Base-by-base conservation (phyloP, 2,329 filamentous ascomycete species). In the Colletotrichum abscissum region DNA sequence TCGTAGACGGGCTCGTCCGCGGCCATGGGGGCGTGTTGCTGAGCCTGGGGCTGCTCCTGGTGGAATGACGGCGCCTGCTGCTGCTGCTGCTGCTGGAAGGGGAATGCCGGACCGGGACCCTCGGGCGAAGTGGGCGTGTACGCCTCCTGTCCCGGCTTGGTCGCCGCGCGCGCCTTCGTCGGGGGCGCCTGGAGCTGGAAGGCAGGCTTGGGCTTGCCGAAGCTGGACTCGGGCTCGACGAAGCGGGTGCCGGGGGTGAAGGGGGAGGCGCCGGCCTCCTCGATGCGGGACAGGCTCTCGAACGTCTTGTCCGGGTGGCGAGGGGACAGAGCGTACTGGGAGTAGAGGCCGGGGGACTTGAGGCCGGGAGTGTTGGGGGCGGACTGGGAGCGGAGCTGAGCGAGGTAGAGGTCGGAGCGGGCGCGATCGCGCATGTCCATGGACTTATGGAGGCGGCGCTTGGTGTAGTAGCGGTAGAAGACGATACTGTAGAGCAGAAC, bases 391-490 rank as follows among this genome's bases (percentile, higher is more conserved):
- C 92, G 92, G 55, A 95, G 90, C 82, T 95, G 93, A 67, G 93
- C 95, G 75, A 98, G 94, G 87, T 98, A 98, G 76, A 99, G 91
- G 82, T 98, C 95, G 74, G 94, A 96, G 75, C 97, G 94, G 76
- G 97, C 97, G 80, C 94, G 93, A 88, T 99, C 97, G 78, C 97
- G 95, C 81, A 94, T 88, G 82, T 97, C 94, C 97, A 99, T 99
- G 75, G 95, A 95, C 89, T 98, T 98, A 84, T 93, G 92, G 75
- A 99, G 94, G 82, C 94, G 93, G 82, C 95, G 93, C 90, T 98
- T 99, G 77, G 94, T 95, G 91, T 95, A 98, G 89, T 97, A 97
- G 78, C 97, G 94, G 89, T 97, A 98, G 88, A 98, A 98, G 82
- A 98, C 92, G 80, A 98, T 90, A 80, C 91, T 95, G 88, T 99